These are phyloP conservation scores for Annulohypoxylon maeteangense DNA, from an alignment of 495 filamentous ascomycete genomes.

Conservation along the genomic window DNA sequence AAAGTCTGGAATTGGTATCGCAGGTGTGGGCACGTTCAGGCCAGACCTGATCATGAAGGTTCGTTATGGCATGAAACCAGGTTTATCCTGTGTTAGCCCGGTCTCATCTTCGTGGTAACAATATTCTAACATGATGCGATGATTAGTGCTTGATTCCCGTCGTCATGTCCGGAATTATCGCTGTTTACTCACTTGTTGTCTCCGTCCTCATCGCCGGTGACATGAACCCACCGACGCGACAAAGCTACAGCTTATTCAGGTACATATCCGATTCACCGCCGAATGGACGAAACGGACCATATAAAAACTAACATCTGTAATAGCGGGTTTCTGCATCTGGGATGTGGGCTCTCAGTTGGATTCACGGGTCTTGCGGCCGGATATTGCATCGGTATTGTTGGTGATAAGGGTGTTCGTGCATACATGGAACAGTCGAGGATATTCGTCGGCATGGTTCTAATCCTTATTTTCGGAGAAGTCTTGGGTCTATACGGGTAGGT, in stretches of 20 bases:
- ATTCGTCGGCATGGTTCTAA: slow-evolving; percentile 98
- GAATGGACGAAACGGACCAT: not conserved
- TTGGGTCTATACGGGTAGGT: slow-evolving; percentile 94
- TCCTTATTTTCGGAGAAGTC: slow-evolving; percentile 98
- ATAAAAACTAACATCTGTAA: slow-evolving; percentile 37
- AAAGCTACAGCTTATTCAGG: slow-evolving; percentile 84
- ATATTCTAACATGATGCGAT: slow-evolving; percentile 10
- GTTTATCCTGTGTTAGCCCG: not conserved
- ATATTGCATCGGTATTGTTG: slow-evolving; percentile 95
- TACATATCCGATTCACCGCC: slow-evolving; percentile 53
- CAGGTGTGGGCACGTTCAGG: slow-evolving; percentile 91
- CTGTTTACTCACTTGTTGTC: slow-evolving; percentile 96
- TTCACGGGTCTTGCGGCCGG: slow-evolving; percentile 94
- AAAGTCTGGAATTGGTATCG: slow-evolving; percentile 95
- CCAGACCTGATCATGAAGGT: slow-evolving; percentile 99
- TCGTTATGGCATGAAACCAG: slow-evolving; percentile 30
- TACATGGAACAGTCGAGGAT: slow-evolving; percentile 97
- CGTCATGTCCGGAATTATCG: slow-evolving; percentile 99
- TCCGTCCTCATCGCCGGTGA: slow-evolving; percentile 92
- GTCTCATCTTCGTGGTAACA: not conserved
- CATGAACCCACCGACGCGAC: slow-evolving; percentile 70
- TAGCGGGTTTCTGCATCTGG: slow-evolving; percentile 92
- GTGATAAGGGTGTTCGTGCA: slow-evolving; percentile 90
- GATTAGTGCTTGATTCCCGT: slow-evolving; percentile 88
- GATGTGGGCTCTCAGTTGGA: slow-evolving; percentile 89